Evolutionary conservation across 176 grass and related monocot species (phyloP).

Genomic region (Ensete ventricosum): DNA sequence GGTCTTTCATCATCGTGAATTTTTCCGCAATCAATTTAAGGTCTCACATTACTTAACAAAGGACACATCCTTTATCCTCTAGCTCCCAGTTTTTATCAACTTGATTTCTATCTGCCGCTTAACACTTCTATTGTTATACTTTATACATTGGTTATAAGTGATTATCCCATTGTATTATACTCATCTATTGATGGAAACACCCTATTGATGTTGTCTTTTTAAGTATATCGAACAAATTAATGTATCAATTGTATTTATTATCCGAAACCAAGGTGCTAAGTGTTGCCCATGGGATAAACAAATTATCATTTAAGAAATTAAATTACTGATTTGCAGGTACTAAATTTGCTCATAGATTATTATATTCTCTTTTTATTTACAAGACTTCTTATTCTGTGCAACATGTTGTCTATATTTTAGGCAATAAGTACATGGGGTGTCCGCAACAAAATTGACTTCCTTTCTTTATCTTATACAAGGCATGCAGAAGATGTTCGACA

Average conservation of each 20-base stretch:
- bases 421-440: conserved; percentile 90
- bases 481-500: conserved; percentile 89
- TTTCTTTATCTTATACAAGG: conserved; percentile 94
- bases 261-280: no score
- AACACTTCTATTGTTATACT: not conserved
- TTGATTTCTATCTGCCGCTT: not conserved
- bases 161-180: no score
- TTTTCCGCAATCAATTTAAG: not conserved
- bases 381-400: not conserved
- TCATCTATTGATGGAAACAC: no score
- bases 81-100: not conserved
- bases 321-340: not conserved
- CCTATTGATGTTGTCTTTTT: no score
- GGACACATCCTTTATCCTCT: not conserved
- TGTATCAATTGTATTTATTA: no score
- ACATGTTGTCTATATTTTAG: conserved; percentile 32
- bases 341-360: not conserved
- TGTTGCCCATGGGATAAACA: no score
- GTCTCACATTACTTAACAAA: not conserved
- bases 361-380: not conserved
- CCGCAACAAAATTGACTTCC: conserved; percentile 95
- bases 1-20: not conserved
- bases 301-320: not conserved
- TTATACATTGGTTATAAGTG: no score
- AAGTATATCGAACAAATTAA: no score